phyloP scores from a whole-genome alignment of 2,329 filamentous ascomycete species.

The Parascedosporium putredinis region DNA sequence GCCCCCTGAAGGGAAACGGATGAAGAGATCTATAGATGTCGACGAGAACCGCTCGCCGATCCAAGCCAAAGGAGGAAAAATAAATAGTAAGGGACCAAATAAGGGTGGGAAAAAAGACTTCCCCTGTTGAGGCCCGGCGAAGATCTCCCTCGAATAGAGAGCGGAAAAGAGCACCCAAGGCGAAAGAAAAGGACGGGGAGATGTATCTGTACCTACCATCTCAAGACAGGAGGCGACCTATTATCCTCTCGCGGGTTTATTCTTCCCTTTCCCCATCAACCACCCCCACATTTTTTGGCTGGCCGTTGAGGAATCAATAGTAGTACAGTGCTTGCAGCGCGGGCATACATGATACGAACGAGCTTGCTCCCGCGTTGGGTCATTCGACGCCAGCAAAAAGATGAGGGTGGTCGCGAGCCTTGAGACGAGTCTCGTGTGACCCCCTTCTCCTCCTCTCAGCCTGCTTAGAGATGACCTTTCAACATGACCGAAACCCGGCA shows the following conservation, averaged over 20 bases:
- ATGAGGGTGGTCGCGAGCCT: background rate
- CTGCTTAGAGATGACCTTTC: background rate
- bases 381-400: background rate
- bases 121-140: too few species aligned
- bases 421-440: background rate
- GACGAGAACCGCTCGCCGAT: too few species aligned
- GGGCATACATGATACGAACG: background rate
- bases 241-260: background rate
- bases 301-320: background rate
- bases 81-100: too few species aligned
- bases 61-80: too few species aligned
- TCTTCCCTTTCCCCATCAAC: background rate
- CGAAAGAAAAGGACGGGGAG: too few species aligned
- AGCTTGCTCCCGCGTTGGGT: background rate
- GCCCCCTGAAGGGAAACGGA: too few species aligned
- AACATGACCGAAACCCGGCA: background rate
- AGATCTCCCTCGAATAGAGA: background rate
- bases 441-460: background rate
- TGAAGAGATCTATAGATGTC: too few species aligned
- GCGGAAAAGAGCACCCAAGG: too few species aligned
- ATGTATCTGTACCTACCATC: background rate
- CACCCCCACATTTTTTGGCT: background rate
- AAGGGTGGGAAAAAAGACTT: too few species aligned
- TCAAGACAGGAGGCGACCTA: background rate
- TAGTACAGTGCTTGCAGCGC: background rate